phyloP scores from a whole-genome alignment of 805 yeast genomes.

The Wickerhamomyces chaumierensis region DNA sequence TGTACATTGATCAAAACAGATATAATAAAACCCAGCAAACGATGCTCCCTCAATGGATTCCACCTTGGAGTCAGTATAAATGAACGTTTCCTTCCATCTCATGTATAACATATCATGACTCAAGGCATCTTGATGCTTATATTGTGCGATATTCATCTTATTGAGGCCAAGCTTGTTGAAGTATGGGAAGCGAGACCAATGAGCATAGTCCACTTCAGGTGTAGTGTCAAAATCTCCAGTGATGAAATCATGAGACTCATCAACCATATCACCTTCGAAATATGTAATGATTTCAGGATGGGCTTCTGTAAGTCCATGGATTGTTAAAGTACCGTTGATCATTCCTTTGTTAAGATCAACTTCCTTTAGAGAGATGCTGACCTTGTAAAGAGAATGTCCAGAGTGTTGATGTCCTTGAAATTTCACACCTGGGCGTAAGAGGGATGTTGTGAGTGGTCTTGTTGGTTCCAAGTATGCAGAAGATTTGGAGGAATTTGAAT shows the following conservation, averaged over 20 bases:
- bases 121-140: constrained; percentile 19
- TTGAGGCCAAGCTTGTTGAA: constrained; percentile 23
- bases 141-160: constrained; percentile 9
- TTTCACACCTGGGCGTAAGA: constrained; percentile 48
- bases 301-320: constrained; percentile 53
- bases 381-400: constrained; percentile 53
- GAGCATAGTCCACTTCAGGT: constrained; percentile 50
- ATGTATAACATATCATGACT: constrained; percentile 52
- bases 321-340: constrained; percentile 54
- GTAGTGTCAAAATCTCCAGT: constrained; percentile 15
- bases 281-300: constrained; percentile 68
- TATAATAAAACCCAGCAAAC: constrained; percentile 86
- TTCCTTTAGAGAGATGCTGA: constrained; percentile 54
- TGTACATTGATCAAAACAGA: constrained; percentile 65
- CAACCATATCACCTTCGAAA: constrained; percentile 57
- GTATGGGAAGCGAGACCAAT: constrained; percentile 50
- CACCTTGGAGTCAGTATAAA: constrained; percentile 64
- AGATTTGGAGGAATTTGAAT: neutral
- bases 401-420: constrained; percentile 65
- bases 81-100: constrained; percentile 91
- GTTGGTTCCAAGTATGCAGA: neutral
- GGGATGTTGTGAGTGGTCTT: constrained; percentile 19
- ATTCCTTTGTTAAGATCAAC: constrained; percentile 46
- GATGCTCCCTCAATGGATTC: constrained; percentile 58
- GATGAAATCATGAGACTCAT: constrained; percentile 37